These are phyloP conservation scores for Aureobasidium subglaciale DNA, from an alignment of 2,329 filamentous ascomycete genomes.

Conservation along the genomic window DNA sequence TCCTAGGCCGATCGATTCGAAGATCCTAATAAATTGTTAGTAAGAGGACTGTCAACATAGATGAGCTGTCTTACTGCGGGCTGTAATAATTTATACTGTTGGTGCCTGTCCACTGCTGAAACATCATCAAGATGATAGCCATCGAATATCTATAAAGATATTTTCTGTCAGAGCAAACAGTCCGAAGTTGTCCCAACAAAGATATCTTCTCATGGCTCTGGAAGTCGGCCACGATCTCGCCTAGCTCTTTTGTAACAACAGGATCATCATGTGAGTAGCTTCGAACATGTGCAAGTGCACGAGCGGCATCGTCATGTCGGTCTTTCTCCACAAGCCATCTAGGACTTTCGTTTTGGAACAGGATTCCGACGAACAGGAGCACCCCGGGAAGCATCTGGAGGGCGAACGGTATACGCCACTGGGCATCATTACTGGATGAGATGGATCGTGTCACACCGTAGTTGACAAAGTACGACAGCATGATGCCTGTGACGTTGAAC, in stretches of 20 bases:
- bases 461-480: constrained; percentile 47
- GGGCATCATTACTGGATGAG: constrained; percentile 36
- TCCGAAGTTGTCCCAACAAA: constrained; percentile 32
- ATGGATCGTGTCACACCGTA: constrained; percentile 44
- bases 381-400: constrained; percentile 47
- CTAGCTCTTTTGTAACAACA: constrained; percentile 28
- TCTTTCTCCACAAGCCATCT: constrained; percentile 50
- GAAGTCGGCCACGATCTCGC: constrained; percentile 27
- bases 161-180: constrained; percentile 31
- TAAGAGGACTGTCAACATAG: constrained; percentile 26
- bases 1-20: constrained; percentile 35
- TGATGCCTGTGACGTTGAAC: constrained; percentile 39
- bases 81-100: constrained; percentile 28
- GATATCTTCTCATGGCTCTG: constrained; percentile 37
- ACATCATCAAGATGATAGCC: constrained; percentile 39
- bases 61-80: not conserved
- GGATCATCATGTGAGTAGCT: constrained; percentile 29
- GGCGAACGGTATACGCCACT: constrained; percentile 48
- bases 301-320: constrained; percentile 38
- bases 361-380: constrained; percentile 42
- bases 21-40: constrained; percentile 36
- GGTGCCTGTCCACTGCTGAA: constrained; percentile 32
- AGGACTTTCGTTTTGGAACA: constrained; percentile 47
- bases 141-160: constrained; percentile 37
- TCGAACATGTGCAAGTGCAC: constrained; percentile 35